These are phyloP conservation scores for Camelina neglecta DNA, from an alignment of 345 rosid species.

Conservation along the genomic window DNA sequence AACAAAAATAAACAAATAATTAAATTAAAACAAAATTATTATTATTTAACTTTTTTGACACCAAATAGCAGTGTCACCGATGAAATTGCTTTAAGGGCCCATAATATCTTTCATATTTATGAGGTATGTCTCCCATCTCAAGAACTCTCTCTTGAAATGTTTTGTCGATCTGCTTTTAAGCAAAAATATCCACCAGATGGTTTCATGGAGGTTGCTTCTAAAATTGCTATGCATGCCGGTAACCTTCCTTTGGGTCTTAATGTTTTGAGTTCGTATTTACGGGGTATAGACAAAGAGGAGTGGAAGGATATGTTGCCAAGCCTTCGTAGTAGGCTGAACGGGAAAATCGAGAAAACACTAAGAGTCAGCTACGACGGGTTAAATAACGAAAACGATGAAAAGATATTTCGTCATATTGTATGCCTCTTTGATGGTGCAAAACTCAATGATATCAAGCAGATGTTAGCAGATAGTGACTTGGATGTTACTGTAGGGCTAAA, in stretches of 20 bases:
- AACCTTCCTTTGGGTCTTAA: constrained; percentile 49
- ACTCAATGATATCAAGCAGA: not conserved
- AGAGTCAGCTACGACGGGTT: constrained; percentile 41
- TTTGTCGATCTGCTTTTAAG: constrained; percentile 34
- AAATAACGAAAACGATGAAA: constrained; percentile 17
- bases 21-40: too few species aligned
- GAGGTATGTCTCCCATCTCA: constrained; percentile 14
- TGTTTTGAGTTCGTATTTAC: constrained; percentile 35
- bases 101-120: constrained; percentile 9
- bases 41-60: too few species aligned
- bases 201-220: constrained; percentile 12
- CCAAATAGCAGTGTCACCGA: too few species aligned
- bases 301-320: constrained; percentile 36
- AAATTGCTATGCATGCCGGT: constrained; percentile 2
- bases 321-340: constrained; percentile 3
- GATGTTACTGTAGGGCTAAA: constrained; percentile 7
- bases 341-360: constrained; percentile 20
- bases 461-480: constrained; percentile 30
- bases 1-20: too few species aligned
- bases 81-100: too few species aligned
- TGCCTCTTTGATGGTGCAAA: constrained; percentile 35
- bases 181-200: constrained; percentile 10
- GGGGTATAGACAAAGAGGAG: not conserved
- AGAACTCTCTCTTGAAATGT: constrained; percentile 29
- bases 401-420: constrained; percentile 46